Conservation (phyloP, 2,329 filamentous ascomycete genomes). For the Aureobasidium lini region DNA sequence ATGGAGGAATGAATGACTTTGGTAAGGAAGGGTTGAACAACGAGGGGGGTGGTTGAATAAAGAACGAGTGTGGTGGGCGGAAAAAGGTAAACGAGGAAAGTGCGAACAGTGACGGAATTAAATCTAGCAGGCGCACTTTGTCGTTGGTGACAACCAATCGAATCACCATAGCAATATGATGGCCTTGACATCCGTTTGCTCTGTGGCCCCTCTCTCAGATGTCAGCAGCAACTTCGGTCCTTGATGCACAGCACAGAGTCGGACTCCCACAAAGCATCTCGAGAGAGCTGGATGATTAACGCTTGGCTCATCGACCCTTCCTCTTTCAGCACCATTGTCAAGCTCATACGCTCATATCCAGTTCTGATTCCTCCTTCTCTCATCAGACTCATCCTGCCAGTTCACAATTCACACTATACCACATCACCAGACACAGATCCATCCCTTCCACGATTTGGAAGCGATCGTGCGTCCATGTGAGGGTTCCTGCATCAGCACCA, state of each 20-base stretch:
- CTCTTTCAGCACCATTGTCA: neutral
- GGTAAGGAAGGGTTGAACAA: neutral
- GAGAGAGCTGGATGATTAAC: neutral
- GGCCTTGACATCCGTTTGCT: neutral
- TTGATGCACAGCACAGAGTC: neutral
- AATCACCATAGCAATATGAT: neutral
- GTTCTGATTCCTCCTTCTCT: too few species aligned
- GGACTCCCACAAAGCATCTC: neutral
- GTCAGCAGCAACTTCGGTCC: neutral
- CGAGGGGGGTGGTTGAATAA: neutral
- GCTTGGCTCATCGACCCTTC: neutral
- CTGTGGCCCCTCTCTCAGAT: neutral
- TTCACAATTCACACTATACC: neutral
- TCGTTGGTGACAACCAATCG: constrained; percentile 5
- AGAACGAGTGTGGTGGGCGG: neutral
- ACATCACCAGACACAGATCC: neutral
- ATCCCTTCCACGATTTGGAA: constrained; percentile 2
- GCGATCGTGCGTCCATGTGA: constrained; percentile 8
- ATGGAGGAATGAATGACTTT: constrained; percentile 1
- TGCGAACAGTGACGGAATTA: constrained; percentile 6
- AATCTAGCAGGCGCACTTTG: neutral
- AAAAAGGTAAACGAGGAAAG: constrained; percentile 11
- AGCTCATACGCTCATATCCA: neutral
- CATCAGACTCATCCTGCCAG: neutral
- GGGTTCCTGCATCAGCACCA: constrained; percentile 8